Evolutionary conservation across 805 yeast species (phyloP), one percentile per base, ranked within the genome.

Genomic region (Candida lessepsii): DNA sequence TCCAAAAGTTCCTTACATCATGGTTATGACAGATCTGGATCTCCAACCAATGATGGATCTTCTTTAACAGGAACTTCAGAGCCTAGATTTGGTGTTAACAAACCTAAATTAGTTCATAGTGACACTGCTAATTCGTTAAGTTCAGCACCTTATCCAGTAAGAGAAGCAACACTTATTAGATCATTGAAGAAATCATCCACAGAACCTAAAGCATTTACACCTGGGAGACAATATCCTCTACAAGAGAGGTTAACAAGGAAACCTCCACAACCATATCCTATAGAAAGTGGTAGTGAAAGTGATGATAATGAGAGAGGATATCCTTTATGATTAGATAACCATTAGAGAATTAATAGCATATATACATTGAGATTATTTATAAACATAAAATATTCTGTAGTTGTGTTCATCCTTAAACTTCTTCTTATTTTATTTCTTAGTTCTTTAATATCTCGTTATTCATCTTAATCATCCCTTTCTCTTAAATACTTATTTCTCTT

Each of bases 131-230:
- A 20, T 36, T 36, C 39, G 6, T 19, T 36, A n/a, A 20, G 28
- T 23, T 36, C 39, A 3, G 41, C 57, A 2, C 67, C 67, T 2
- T 62, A 62, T 38, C 68, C 68, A 1, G 46, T 61, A 3, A 43
- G 68, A 35, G 65, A 65, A 6, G 48, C 61, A 4, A 60, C 67
- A 5, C 45, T 57, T 39, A 60, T 45, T 26, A 49, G 36, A 40
- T 20, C 37, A 17, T 7, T 11, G 25, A 28, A 24, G 39, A 36
- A 20, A 32, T 4, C 17, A 26, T 38, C 29, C 3, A 25, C 37
- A 5, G 36, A 24, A 6, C 26, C 26, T 19, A 4, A 4, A 6
- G 21, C 21, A 16, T 5, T 5, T 6, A 5, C 24, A 17, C 5
- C 33, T 16, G 16, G 16, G 19, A 19, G 35, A 20, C 35, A 31